Base-by-base conservation (phyloP, 1,284 basidiomycete genomes). In the Porodaedalea pini region DNA sequence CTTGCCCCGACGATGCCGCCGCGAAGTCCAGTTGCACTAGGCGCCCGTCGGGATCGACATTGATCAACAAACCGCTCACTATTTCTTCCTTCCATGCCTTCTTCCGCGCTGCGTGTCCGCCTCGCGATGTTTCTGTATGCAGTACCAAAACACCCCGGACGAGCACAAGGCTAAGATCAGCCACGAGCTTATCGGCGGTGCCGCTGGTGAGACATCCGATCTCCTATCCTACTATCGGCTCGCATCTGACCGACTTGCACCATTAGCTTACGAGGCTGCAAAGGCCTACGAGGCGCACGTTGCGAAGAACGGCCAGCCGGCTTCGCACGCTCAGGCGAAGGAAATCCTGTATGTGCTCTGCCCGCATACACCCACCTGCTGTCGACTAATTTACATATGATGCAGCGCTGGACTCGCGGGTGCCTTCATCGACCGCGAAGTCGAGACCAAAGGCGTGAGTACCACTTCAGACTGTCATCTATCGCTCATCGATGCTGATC, bases 251-350 rank as follows among this genome's bases (percentile, higher is more conserved):
- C 11, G n/a, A 17, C 8, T 2, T 41, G 11, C 19, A 6, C 25
- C 5, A 32, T 44, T 15, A 57, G 55, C 55, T 27, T 57, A 19
- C 15, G 55, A 81, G 75, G 82, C 81, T 47, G 78, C 79, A 19
- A 80, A 80, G 63, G 78, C 77, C 7, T 84, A 83, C 68, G 79
- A 83, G 66, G 65, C 79, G 2, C 79, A 82, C 65, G 62, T 66
- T 56, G 73, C 64, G 15, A 51, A 36, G 50, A 77, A 82, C 50
- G 81, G 81, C 27, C 61, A 77, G 60, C 77, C 76, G 27, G 65
- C 66, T 13, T 66, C 45, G 36, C 77, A 78, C 62, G 75, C 71
- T 1, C 64, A 77, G 58, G 80, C 80, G 27, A 78, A 78, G 64
- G 75, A 77, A 61, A 32, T 77, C 51, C n/a, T 76, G 69, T 73